Conservation (phyloP, 352 stramenopile species). For the Phytophthora podocarpi region DNA sequence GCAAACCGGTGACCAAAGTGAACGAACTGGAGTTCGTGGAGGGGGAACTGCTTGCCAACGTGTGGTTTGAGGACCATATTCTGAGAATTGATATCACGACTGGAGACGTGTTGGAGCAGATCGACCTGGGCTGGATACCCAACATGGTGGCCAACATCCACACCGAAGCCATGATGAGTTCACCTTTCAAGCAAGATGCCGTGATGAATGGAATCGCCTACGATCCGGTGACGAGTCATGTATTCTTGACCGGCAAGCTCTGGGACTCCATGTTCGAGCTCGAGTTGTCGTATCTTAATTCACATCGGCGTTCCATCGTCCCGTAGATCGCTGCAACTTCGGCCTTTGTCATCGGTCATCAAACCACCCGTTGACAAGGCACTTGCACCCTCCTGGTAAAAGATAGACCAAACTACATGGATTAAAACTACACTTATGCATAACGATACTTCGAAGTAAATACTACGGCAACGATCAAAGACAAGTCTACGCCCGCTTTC, state of each 20-base stretch:
- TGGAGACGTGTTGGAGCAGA: constrained; percentile 68
- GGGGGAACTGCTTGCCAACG: constrained; percentile 85
- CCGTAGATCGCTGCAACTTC: background rate
- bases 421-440: constrained; percentile 20
- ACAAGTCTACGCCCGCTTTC: constrained; percentile 22
- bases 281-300: constrained; percentile 60
- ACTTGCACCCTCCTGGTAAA: background rate
- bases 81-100: constrained; percentile 77
- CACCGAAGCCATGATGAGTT: constrained; percentile 46
- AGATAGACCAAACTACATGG: constrained; percentile 10
- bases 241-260: constrained; percentile 84
- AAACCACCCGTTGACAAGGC: background rate
- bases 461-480: constrained; percentile 13
- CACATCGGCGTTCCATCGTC: constrained; percentile 14
- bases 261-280: constrained; percentile 89
- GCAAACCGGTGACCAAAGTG: constrained; percentile 52
- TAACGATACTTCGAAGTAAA: no score
- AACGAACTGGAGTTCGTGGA: constrained; percentile 91
- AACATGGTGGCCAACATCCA: constrained; percentile 69
- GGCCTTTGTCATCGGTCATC: background rate
- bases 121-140: constrained; percentile 70
- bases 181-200: constrained; percentile 51
- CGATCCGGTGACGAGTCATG: constrained; percentile 56
- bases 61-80: constrained; percentile 83
- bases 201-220: constrained; percentile 92